Base-by-base conservation (phyloP, 2,329 filamentous ascomycete genomes). In the Exophiala sp. region DNA sequence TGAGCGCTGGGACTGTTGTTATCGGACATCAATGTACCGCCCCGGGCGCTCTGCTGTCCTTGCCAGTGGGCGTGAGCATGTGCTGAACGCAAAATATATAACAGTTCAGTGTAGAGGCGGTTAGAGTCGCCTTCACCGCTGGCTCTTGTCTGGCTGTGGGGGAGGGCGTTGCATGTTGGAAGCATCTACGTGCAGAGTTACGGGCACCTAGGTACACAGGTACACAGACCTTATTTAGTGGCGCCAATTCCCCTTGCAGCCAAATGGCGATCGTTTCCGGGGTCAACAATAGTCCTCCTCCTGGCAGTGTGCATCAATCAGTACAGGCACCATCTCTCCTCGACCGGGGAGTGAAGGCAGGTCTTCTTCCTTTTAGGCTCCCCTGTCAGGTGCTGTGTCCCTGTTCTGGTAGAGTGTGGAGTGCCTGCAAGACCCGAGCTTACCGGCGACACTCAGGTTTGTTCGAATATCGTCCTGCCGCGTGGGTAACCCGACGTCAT, bases 11-110 rank as follows among this genome's bases (percentile, higher is more conserved):
- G 19, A 13, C 16, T 29, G 34, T 42, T 47, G 47, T 37, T 29
- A 30, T 42, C 44, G 52, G 47, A 50, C 52, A 54, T 50, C 38
- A 50, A 50, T 41, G 22, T 22, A 23, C n/a, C n/a, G n/a, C n/a
- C n/a, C n/a, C 9, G 14, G 27, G 14, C 13, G 19, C 10, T 24
- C 19, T 22, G 9, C 38, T 22, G 19, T 9, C 14, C 22, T 41
- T 4, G 35, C 4, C 4, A 38, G 19, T 5, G 13, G 35, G 29
- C 7, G n/a, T 32, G 11, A n/a, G 11, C 11, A 32, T n/a, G 29
- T n/a, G 29, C 29, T 3, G 13, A 13, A 19, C 14, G 5, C 18
- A 38, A 19, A 38, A 2, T 38, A n/a, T n/a, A n/a, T n/a, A n/a
- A n/a, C n/a, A n/a, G n/a, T n/a, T n/a, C n/a, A n/a, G n/a, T n/a